Percentiles rank a stretch among this genome's conserved stretches.
Conservation (phyloP, 148 eudicot species). For the Diospyros kaki region DNA sequence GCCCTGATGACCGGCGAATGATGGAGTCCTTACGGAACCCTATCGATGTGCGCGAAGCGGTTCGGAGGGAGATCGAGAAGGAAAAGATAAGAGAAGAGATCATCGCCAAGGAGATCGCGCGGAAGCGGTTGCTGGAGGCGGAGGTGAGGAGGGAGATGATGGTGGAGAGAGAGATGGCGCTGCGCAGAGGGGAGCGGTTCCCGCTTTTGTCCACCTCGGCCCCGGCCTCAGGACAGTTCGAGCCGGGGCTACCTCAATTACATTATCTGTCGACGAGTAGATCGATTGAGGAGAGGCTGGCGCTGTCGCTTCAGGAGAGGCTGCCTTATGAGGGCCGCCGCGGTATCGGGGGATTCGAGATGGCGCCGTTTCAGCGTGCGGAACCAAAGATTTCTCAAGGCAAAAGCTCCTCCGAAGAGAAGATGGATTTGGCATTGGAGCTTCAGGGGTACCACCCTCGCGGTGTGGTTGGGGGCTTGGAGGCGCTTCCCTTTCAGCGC, state of each 20-base stretch:
- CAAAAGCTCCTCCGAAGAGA: too few species aligned
- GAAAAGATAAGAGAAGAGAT: slow-evolving; percentile 55
- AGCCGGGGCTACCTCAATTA: slow-evolving; percentile 18
- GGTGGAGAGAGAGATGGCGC: slow-evolving; percentile 47
- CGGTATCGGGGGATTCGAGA: slow-evolving; percentile 12
- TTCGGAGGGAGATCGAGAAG: slow-evolving; percentile 53
- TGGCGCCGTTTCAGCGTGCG: slow-evolving; percentile 29
- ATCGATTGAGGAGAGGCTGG: slow-evolving; percentile 7
- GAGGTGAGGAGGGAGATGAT: slow-evolving; percentile 67
- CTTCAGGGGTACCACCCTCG: too few species aligned
- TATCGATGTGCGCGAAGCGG: slow-evolving; percentile 15
- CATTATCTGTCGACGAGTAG: neutral
- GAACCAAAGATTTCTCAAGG: slow-evolving; percentile 15
- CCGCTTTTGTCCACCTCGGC: neutral
- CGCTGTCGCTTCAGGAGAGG: slow-evolving; percentile 15
- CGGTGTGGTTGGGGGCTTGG: too few species aligned
- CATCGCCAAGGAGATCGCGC: slow-evolving; percentile 37
- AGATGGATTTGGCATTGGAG: too few species aligned
- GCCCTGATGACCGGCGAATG: neutral
- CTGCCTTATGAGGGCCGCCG: neutral
- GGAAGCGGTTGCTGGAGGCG: slow-evolving; percentile 46
- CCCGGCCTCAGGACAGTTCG: slow-evolving; percentile 13
- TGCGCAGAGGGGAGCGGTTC: slow-evolving; percentile 9
- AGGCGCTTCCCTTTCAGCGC: too few species aligned
- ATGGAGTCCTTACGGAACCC: slow-evolving; percentile 2